Conservation (phyloP, 2,329 filamentous ascomycete species). For the Exophiala bonariae region DNA sequence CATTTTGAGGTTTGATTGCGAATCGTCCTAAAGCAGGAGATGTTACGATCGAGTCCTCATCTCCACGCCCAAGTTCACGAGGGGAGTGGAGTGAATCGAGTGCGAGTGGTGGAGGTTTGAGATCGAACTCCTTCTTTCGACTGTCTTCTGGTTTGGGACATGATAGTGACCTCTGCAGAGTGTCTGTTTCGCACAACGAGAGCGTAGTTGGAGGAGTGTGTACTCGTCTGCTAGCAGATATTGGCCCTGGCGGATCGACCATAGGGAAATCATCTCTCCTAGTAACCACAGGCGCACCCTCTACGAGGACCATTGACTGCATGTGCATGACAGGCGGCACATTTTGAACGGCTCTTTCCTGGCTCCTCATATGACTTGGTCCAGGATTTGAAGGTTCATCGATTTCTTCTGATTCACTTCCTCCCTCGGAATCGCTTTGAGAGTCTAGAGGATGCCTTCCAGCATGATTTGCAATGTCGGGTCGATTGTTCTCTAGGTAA, state of each 20-base stretch:
- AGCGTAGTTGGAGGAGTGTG: background rate
- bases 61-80: constrained; percentile 7
- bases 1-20: constrained; percentile 34
- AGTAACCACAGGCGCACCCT: background rate
- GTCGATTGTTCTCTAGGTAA: constrained; percentile 63
- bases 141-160: background rate
- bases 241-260: constrained; percentile 13
- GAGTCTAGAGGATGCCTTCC: constrained; percentile 53
- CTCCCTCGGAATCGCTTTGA: constrained; percentile 43
- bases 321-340: too few relatives aligned
- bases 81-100: constrained; percentile 2
- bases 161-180: too few relatives aligned
- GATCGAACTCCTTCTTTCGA: constrained; percentile 2
- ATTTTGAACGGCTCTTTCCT: too few relatives aligned
- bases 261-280: constrained; percentile 18
- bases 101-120: constrained; percentile 10
- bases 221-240: background rate
- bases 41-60: constrained; percentile 28
- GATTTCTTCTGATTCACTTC: constrained; percentile 43
- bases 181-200: background rate
- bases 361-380: background rate
- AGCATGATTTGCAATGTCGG: constrained; percentile 63
- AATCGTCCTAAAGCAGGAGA: constrained; percentile 35
- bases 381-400: constrained; percentile 26
- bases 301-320: too few relatives aligned